Percentiles rank a stretch among this genome's conserved stretches.
phyloP scores from a whole-genome alignment of 345 rosid genomes.

The Eucalyptus decipiens region DNA sequence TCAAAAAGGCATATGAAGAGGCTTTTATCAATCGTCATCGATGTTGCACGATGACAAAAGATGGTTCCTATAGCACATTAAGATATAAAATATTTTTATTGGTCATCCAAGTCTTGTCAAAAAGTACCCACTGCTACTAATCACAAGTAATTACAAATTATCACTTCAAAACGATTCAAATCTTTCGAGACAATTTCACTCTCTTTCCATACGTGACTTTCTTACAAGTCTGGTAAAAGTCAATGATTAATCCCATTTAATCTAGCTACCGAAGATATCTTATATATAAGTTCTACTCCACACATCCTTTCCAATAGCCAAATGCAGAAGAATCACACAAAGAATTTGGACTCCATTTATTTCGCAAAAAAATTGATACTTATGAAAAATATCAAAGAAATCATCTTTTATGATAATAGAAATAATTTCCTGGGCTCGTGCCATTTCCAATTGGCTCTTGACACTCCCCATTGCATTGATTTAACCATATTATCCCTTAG shows the following conservation, averaged over 20 bases:
- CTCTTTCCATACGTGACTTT: background rate
- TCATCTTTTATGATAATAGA: background rate
- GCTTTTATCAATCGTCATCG: background rate
- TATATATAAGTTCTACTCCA: too few species aligned
- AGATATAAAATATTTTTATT: background rate
- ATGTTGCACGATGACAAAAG: background rate
- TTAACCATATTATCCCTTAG: too few species aligned
- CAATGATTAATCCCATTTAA: background rate
- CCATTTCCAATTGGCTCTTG: background rate
- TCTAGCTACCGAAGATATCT: background rate
- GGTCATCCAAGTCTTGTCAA: rapidly evolving
- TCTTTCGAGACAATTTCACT: background rate
- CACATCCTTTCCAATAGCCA: background rate
- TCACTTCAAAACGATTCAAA: background rate
- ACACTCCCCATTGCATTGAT: background rate
- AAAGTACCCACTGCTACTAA: rapidly evolving
- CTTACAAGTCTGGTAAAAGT: background rate
- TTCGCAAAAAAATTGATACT: rapidly evolving
- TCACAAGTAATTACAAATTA: background rate
- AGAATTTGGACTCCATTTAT: background rate
- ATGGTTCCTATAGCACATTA: background rate
- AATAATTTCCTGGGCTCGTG: background rate
- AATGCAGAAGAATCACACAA: background rate
- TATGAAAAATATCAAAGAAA: background rate
- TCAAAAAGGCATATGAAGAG: background rate